Evolutionary conservation across 441 rosid species (phyloP), one percentile per base, ranked within the genome.

Genomic region (Omphalea diandra): DNA sequence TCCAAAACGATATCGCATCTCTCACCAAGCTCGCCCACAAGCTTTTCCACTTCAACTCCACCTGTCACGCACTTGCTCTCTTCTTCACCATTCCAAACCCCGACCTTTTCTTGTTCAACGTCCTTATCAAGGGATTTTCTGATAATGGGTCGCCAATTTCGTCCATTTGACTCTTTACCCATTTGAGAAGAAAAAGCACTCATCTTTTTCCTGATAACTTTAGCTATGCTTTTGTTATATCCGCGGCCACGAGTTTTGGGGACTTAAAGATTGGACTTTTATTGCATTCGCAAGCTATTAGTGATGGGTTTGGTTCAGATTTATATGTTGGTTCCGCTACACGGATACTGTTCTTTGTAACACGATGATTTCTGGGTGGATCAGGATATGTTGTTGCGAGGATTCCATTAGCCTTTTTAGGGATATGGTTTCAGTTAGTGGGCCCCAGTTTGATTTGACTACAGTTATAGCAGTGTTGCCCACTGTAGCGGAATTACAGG

Each of bases 11-110:
- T 74, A 58, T 87, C 38, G 73, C 86, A 35, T 50, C 79, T 11
- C 73, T 84, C 87, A 89, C 95, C 49, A 91, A 85, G 76, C 95
- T 91, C 80, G 79, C 81, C 41, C 91, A 89, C 67, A 83, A 69
- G 72, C 83, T 91, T 79, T 81, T 85, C 47, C 79, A 84, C 77
- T 80, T 89, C 76, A 71, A 69, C 63, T 83, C 81, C 86, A 73
- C 83, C 29, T 44, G 54, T 76, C 77, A 80, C 73, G 91, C 93
- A 0, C 86, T 74, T 31, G 47, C 71, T 68, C 80, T 91, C 76
- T 82, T 89, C 80, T 80, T 79, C 72, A 77, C 91, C 69, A 33
- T 89, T 38, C 72, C 77, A 0, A 84, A 73, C 60, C 97, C 93
- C 26, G 95, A 91, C 67, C 75, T 81, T 38, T 91, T 89, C 79